A percentile compares a stretch with the other conserved stretches of the same genome.
Conservation (phyloP, 2,329 filamentous ascomycete genomes). For the Claviceps pazoutovae region DNA sequence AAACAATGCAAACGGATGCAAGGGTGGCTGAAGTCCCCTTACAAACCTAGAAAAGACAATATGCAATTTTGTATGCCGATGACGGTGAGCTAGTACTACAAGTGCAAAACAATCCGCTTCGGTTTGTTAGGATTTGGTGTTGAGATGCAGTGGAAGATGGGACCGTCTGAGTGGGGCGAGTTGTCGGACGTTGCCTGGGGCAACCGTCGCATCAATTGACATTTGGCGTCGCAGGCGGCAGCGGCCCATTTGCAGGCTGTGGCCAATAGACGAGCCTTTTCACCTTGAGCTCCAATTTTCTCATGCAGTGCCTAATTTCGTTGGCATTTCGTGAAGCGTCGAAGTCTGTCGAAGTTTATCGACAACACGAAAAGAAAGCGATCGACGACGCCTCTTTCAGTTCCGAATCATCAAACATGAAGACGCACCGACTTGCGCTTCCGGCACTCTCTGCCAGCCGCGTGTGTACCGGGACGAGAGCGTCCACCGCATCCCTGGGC, state of each 20-base stretch:
- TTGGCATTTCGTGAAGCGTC: neutral
- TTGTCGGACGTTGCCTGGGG: constrained; percentile 22
- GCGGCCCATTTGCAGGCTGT: neutral
- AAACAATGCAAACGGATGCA: constrained; percentile 4
- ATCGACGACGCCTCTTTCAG: neutral
- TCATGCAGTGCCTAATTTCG: no score
- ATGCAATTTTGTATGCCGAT: constrained; percentile 11
- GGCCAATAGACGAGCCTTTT: neutral
- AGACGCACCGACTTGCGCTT: constrained; percentile 2
- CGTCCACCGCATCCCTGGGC: neutral
- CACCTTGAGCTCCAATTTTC: no score
- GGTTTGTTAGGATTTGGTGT: constrained; percentile 3
- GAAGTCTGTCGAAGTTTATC: neutral
- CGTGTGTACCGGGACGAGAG: neutral
- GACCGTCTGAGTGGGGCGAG: constrained; percentile 14
- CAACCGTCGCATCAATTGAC: constrained; percentile 12
- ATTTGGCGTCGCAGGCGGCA: no score
- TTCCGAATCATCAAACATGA: constrained; percentile 4
- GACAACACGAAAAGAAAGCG: neutral
- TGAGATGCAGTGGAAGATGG: constrained; percentile 3
- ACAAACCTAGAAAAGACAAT: constrained; percentile 10
- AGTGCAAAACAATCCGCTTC: constrained; percentile 9
- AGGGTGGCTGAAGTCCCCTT: neutral
- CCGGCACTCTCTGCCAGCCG: neutral
- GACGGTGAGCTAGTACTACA: constrained; percentile 3